phyloP scores from a whole-genome alignment of 2,329 filamentous ascomycete species.

The Monilinia fructicola region DNA sequence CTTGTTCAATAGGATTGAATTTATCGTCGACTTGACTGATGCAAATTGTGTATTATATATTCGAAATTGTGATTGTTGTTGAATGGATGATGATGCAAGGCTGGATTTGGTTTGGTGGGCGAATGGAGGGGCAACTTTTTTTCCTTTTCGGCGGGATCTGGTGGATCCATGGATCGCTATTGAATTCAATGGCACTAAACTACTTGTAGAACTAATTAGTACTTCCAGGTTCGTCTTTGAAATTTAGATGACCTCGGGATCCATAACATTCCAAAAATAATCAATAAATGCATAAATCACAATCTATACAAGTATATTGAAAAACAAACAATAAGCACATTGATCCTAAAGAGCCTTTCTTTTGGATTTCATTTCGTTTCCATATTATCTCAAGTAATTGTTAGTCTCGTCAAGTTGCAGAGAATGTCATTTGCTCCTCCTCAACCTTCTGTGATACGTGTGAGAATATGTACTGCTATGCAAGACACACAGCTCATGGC shows the following conservation, averaged over 20 bases:
- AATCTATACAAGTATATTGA: not conserved
- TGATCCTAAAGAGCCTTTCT: not conserved
- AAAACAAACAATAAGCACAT: too few relatives aligned
- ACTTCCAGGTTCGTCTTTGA: too few relatives aligned
- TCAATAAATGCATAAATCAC: too few relatives aligned
- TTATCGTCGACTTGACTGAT: not conserved
- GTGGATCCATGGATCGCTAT: not conserved
- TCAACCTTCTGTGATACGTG: not conserved
- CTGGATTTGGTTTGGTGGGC: not conserved
- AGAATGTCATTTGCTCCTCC: not conserved
- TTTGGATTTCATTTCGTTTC: not conserved
- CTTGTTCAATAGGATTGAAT: not conserved
- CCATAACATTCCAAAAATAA: not conserved
- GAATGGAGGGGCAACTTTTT: constrained; percentile 19
- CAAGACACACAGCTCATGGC: not conserved
- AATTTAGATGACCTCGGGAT: too few relatives aligned
- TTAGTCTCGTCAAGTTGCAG: not conserved
- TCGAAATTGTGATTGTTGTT: not conserved
- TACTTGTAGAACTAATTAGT: too few relatives aligned
- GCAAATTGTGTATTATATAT: not conserved
- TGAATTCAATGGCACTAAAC: constrained; percentile 3
- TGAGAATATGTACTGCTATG: not conserved
- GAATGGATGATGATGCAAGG: constrained; percentile 10
- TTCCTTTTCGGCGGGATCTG: constrained; percentile 6
- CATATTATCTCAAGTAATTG: not conserved